These are phyloP conservation scores for Inga oerstediana DNA, from an alignment of 306 rosid species.

Conservation along the genomic window DNA sequence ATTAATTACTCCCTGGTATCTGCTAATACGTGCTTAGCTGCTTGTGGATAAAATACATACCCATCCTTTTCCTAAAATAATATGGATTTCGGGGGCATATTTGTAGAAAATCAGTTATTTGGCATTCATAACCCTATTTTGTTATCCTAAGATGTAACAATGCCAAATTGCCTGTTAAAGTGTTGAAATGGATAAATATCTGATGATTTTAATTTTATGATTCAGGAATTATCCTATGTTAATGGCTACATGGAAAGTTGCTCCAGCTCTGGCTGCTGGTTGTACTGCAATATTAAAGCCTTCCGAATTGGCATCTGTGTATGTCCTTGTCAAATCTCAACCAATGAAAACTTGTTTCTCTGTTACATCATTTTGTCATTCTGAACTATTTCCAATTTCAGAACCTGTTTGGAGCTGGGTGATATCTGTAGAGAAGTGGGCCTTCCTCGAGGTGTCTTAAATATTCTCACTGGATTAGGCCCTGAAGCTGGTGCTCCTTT, in stretches of 20 bases:
- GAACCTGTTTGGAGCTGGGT: conserved; percentile 37
- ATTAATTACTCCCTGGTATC: conserved; percentile 91
- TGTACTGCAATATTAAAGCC: conserved; percentile 98
- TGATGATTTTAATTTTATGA: background rate
- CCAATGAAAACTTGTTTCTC: conserved; percentile 30
- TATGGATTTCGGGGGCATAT: background rate
- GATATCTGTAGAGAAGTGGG: conserved; percentile 13
- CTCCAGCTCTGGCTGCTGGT: conserved; percentile 98
- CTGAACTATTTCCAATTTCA: conserved; percentile 35
- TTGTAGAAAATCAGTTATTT: background rate
- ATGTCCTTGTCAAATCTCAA: conserved; percentile 41
- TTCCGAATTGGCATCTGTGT: conserved; percentile 93
- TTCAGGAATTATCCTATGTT: conserved; percentile 76
- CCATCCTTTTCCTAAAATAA: background rate
- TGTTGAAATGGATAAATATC: background rate
- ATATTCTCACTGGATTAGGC: conserved; percentile 88
- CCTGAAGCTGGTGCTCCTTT: conserved; percentile 97
- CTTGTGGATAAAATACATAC: background rate
- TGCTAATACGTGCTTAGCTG: background rate
- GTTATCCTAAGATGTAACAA: background rate
- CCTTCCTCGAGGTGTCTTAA: conserved; percentile 40
- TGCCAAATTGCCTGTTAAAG: background rate
- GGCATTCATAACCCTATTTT: background rate
- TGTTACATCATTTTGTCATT: conserved; percentile 17
- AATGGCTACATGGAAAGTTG: conserved; percentile 98